Percentiles rank a stretch among this genome's conserved stretches.
Conservation (phyloP, 2,329 filamentous ascomycete species). For the Mariannaea sp. region DNA sequence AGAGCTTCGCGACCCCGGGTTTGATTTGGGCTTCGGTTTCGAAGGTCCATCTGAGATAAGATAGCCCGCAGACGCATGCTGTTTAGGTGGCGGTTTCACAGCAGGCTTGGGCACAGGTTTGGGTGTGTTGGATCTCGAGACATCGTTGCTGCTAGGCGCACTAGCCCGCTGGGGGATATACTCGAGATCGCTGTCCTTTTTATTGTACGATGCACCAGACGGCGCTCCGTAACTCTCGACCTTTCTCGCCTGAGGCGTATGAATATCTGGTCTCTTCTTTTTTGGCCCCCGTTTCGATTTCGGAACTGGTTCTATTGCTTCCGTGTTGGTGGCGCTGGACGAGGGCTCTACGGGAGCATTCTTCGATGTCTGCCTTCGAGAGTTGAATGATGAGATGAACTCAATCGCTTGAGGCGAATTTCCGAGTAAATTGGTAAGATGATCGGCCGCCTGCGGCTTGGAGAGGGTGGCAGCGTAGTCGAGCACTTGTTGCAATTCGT, state of each 20-base stretch:
- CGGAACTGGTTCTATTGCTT: constrained; percentile 50
- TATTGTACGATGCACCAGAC: constrained; percentile 73
- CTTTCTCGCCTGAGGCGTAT: constrained; percentile 66
- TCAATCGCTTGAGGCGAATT: constrained; percentile 78
- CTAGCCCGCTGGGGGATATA: constrained; percentile 66
- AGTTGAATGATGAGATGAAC: constrained; percentile 83
- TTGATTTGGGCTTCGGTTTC: constrained; percentile 61
- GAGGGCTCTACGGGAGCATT: constrained; percentile 28
- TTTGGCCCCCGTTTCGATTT: constrained; percentile 53
- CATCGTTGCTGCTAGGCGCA: constrained; percentile 45
- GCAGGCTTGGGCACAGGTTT: constrained; percentile 34
- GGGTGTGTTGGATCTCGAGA: constrained; percentile 45
- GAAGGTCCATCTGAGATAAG: constrained; percentile 76
- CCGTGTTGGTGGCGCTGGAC: constrained; percentile 32
- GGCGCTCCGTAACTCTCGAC: constrained; percentile 66
- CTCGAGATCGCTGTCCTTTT: constrained; percentile 70
- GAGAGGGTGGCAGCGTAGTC: constrained; percentile 80
- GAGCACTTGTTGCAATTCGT: constrained; percentile 82
- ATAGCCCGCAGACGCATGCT: constrained; percentile 69
- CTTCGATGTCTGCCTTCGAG: constrained; percentile 56
- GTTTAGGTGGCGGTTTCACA: constrained; percentile 55
- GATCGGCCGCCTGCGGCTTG: constrained; percentile 76
- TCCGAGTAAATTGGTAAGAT: constrained; percentile 86
- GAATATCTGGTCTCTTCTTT: constrained; percentile 66
- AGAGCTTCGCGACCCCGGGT: constrained; percentile 55